A percentile compares a stretch with the other conserved stretches of the same genome.
phyloP scores from a whole-genome alignment of 345 rosid species.

The Lepidium aucheri region DNA sequence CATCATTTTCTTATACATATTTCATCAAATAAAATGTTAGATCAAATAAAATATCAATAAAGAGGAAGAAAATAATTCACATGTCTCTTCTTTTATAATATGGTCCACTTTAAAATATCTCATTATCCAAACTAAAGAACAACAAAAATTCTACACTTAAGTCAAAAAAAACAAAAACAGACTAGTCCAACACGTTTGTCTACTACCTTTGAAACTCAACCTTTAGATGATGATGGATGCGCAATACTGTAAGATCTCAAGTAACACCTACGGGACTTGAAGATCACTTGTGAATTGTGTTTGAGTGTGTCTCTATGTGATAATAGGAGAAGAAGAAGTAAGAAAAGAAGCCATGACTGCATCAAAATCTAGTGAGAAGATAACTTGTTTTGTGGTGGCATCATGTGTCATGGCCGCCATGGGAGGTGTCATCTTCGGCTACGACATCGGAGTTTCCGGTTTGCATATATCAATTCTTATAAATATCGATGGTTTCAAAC shows the following conservation, averaged over 20 bases:
- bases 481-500: not conserved
- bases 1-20: not conserved
- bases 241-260: not conserved
- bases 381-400: constrained; percentile 51
- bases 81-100: not conserved
- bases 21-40: not conserved
- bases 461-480: not conserved
- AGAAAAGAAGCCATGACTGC: constrained; percentile 37
- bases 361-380: constrained; percentile 38
- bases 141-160: constrained; percentile 2
- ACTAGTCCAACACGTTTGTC: not conserved
- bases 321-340: constrained; percentile 4
- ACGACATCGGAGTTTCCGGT: constrained; percentile 85
- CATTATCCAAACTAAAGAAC: not conserved
- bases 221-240: not conserved
- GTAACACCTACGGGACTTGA: not conserved
- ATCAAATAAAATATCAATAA: not conserved
- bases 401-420: constrained; percentile 83
- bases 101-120: not conserved
- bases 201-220: not conserved
- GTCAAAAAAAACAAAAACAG: not conserved
- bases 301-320: not conserved
- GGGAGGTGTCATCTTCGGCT: constrained; percentile 88
- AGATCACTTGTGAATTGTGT: not conserved
- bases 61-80: not conserved